Conservation (phyloP, 1,139 yeast genomes). For the Candida mesenterica region DNA sequence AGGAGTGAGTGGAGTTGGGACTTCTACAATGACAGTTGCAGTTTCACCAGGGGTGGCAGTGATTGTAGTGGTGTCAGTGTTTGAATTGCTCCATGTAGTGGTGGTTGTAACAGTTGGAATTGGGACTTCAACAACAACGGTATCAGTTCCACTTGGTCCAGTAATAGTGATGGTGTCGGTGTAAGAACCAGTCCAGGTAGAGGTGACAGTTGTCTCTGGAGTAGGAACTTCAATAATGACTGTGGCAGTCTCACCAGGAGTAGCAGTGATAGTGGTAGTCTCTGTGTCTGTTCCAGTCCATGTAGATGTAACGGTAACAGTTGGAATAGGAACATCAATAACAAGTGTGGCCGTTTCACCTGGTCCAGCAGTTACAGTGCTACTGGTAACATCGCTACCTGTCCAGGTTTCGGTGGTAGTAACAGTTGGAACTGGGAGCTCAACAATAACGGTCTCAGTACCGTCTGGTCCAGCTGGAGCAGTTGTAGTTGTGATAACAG, state of each 20-base stretch:
- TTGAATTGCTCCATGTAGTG: constrained; percentile 4
- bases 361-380: constrained; percentile 5
- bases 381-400: constrained; percentile 2
- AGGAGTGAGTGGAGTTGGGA: constrained; percentile 1
- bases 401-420: constrained; percentile 12
- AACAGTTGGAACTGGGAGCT: constrained; percentile 13
- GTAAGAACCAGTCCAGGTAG: constrained; percentile 9
- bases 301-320: constrained; percentile 13
- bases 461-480: constrained; percentile 9
- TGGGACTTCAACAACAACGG: constrained; percentile 10
- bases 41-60: constrained; percentile 11
- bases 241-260: constrained; percentile 11
- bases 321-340: constrained; percentile 19
- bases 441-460: constrained; percentile 12
- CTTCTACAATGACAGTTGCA: constrained; percentile 6
- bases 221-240: constrained; percentile 15
- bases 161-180: constrained; percentile 6
- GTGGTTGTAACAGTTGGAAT: constrained; percentile 13
- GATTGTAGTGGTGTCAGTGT: constrained; percentile 7
- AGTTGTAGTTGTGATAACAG: constrained; percentile 10
- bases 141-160: constrained; percentile 4
- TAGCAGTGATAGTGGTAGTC: constrained; percentile 10
- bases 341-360: constrained; percentile 18
- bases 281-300: constrained; percentile 10
- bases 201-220: constrained; percentile 13